Evolutionary conservation across 208 protist species (phyloP).

Genomic region (Trypanosomatidae sp.): DNA sequence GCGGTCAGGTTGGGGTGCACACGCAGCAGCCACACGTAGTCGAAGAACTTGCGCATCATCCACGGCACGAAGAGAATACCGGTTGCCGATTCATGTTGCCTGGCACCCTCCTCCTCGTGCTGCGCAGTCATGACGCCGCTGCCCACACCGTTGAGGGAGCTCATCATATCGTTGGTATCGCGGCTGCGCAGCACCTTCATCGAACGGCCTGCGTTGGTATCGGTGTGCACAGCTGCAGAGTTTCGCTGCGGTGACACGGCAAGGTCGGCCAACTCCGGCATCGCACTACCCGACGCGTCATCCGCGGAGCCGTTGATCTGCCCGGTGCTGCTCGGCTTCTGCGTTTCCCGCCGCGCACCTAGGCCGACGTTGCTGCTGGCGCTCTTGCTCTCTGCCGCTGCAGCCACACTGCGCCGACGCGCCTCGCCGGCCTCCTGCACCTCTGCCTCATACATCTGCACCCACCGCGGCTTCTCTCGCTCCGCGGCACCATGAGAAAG

Average conservation of each 20-base stretch:
- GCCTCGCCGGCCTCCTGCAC: constrained; percentile 9
- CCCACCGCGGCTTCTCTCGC: constrained; percentile 38
- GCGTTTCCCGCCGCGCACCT: constrained; percentile 11
- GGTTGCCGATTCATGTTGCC: constrained; percentile 19
- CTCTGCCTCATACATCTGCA: constrained; percentile 44
- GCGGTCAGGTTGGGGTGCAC: constrained; percentile 71
- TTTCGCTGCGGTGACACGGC: too few species aligned
- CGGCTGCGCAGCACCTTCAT: constrained; percentile 1
- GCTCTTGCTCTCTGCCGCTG: constrained; percentile 8
- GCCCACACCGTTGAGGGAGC: too few species aligned
- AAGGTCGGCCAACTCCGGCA: too few species aligned
- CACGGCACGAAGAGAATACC: constrained; percentile 71
- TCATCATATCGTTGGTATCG: not conserved
- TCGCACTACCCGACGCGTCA: constrained; percentile 1
- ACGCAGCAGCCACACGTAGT: constrained; percentile 79
- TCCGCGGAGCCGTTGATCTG: not conserved
- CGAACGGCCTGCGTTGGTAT: not conserved
- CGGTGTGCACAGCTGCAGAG: not conserved
- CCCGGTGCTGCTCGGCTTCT: constrained; percentile 5
- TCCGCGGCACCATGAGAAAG: not conserved
- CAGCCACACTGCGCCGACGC: not conserved
- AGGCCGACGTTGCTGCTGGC: constrained; percentile 5
- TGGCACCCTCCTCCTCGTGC: not conserved
- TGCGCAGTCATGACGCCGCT: not conserved
- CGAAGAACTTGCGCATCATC: constrained; percentile 74